These are phyloP conservation scores for Crataegus laevigata DNA, from an alignment of 306 rosid genomes.

Conservation along the genomic window DNA sequence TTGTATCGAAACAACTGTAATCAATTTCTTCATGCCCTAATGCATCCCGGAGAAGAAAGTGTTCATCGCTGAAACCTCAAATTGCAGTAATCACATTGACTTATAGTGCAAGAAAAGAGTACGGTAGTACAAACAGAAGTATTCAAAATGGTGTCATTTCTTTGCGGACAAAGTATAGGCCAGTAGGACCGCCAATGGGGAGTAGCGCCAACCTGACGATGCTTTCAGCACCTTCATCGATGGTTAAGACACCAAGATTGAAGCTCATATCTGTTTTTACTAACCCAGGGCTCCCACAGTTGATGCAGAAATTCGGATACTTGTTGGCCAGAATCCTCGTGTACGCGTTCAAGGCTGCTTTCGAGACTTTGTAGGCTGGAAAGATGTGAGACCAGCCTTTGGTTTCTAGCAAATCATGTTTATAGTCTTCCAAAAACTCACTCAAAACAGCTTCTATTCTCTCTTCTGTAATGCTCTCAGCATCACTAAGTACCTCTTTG, in stretches of 20 bases:
- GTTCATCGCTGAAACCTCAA: no score
- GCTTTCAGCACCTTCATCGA: conserved; percentile 40
- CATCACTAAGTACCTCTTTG: conserved; percentile 26
- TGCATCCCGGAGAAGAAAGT: no score
- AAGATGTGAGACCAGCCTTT: conserved; percentile 30
- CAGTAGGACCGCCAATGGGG: conserved; percentile 26
- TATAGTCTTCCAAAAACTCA: conserved; percentile 19
- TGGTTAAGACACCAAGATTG: conserved; percentile 18
- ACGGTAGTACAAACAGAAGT: background rate
- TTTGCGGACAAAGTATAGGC: conserved; percentile 22
- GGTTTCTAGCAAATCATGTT: conserved; percentile 29
- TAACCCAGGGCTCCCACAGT: conserved; percentile 39
- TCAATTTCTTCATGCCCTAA: no score
- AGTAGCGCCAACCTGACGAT: conserved; percentile 31
- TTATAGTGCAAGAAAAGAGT: no score
- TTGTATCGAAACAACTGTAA: no score
- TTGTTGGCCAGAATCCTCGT: conserved; percentile 35
- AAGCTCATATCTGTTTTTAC: conserved; percentile 20
- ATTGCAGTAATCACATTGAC: no score
- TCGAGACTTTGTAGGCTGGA: conserved; percentile 28
- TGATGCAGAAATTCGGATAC: conserved; percentile 22
- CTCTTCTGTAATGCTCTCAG: conserved; percentile 37
- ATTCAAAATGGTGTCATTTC: conserved; percentile 17
- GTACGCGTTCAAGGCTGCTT: conserved; percentile 35
- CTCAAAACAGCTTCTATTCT: conserved; percentile 27